phyloP scores from a whole-genome alignment of 2,329 filamentous ascomycete genomes.

The Colletotrichum filicis region DNA sequence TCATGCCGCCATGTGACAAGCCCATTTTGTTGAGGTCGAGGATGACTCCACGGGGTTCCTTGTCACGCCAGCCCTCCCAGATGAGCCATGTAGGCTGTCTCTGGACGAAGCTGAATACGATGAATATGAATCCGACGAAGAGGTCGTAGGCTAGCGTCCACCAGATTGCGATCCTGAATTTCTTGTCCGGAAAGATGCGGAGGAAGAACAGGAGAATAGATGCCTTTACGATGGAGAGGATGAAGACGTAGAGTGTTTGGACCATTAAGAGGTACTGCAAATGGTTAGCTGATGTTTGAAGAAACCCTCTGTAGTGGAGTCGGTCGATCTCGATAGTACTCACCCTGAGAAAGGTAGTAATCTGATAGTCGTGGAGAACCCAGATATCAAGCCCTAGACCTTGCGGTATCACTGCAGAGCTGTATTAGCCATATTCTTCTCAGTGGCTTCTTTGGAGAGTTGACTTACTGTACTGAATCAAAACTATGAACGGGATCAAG shows the following conservation, averaged over 20 bases:
- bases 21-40: slow-evolving; percentile 47
- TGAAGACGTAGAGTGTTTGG: slow-evolving; percentile 47
- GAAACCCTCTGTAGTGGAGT: slow-evolving; percentile 56
- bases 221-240: slow-evolving; percentile 47
- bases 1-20: slow-evolving; percentile 54
- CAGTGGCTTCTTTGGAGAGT: fast-evolving
- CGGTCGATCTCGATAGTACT: slow-evolving; percentile 46
- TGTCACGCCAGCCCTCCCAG: slow-evolving; percentile 48
- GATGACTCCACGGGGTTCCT: slow-evolving; percentile 44
- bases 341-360: slow-evolving; percentile 8
- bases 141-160: slow-evolving; percentile 28
- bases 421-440: not conserved
- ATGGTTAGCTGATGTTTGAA: slow-evolving; percentile 38
- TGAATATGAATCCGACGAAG: slow-evolving; percentile 41
- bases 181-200: slow-evolving; percentile 44
- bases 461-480: slow-evolving; percentile 7
- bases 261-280: slow-evolving; percentile 46
- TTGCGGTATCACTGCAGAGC: slow-evolving; percentile 37
- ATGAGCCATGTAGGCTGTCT: slow-evolving; percentile 54
- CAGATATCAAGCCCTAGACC: slow-evolving; percentile 63
- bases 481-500: slow-evolving; percentile 2
- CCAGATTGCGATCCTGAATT: slow-evolving; percentile 40
- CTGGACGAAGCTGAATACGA: slow-evolving; percentile 50
- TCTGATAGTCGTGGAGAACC: slow-evolving; percentile 43
- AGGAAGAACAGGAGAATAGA: slow-evolving; percentile 50